Percentiles rank a stretch among this genome's conserved stretches.
Evolutionary conservation across 2,329 filamentous ascomycete genomes (phyloP).

Genomic region (Dactylellina cionopaga): DNA sequence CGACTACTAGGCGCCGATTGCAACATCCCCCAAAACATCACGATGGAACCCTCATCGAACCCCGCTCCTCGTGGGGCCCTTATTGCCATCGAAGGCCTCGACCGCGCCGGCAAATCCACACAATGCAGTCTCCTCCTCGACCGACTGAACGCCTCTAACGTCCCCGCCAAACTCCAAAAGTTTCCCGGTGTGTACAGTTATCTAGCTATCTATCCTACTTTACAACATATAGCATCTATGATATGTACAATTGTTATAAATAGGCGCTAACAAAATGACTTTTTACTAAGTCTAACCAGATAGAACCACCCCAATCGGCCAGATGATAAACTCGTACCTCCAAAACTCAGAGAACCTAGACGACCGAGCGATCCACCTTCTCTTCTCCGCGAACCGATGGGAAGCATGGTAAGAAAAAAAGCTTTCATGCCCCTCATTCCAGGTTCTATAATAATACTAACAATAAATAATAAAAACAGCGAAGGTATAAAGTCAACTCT

Average conservation of each 20-base stretch:
- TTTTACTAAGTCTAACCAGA: conserved; percentile 65
- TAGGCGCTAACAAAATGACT: neutral
- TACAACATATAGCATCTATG: neutral
- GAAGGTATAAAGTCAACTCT: conserved; percentile 66
- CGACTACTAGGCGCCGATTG: neutral
- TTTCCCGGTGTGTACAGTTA: conserved; percentile 69
- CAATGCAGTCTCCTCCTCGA: conserved; percentile 77
- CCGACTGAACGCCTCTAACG: conserved; percentile 65
- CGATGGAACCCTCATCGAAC: conserved; percentile 56
- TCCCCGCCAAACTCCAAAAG: conserved; percentile 69
- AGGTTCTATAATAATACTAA: neutral
- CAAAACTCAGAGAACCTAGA: conserved; percentile 77
- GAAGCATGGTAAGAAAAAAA: conserved; percentile 68
- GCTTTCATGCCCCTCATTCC: too few relatives aligned
- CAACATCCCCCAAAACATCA: conserved; percentile 1
- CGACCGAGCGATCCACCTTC: conserved; percentile 87
- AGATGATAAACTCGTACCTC: conserved; percentile 86
- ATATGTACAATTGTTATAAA: neutral
- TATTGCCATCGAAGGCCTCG: conserved; percentile 86
- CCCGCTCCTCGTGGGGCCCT: conserved; percentile 75
- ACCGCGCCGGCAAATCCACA: conserved; percentile 90
- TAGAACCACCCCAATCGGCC: conserved; percentile 81
- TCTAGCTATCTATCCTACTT: neutral
- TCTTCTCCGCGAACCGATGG: conserved; percentile 93
- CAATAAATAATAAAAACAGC: neutral